A percentile compares a stretch with the other conserved stretches of the same genome.
phyloP scores from a whole-genome alignment of 2,329 filamentous ascomycete species.

The Diaporthe sp. region DNA sequence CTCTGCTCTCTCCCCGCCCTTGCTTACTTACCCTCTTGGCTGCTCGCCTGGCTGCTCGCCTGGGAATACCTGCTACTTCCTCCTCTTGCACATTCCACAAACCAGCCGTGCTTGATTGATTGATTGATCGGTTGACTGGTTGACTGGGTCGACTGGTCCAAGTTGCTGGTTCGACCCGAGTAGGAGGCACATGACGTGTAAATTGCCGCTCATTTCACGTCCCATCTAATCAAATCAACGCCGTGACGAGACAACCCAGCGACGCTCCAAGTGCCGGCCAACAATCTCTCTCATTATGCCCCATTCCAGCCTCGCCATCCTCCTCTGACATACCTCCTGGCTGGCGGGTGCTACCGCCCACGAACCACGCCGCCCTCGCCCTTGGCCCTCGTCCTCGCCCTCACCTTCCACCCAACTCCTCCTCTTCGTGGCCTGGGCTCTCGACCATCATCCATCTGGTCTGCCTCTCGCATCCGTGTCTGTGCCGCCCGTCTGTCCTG shows the following conservation, averaged over 20 bases:
- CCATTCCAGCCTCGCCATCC: conserved; percentile 25
- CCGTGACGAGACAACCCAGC: conserved; percentile 13
- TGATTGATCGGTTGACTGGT: neutral
- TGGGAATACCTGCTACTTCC: neutral
- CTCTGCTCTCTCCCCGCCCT: neutral
- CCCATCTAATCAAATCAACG: conserved; percentile 21
- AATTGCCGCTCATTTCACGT: conserved; percentile 28
- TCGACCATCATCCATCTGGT: neutral
- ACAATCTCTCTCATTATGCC: conserved; percentile 27
- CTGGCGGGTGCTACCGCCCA: conserved; percentile 33
- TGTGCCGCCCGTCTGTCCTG: neutral
- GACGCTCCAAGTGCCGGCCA: conserved; percentile 31
- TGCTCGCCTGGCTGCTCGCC: neutral
- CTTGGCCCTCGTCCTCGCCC: neutral
- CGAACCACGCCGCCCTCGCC: neutral
- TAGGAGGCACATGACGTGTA: conserved; percentile 24
- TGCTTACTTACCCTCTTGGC: neutral
- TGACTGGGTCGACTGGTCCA: neutral
- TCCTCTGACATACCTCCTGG: conserved; percentile 32
- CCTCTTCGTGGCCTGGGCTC: neutral
- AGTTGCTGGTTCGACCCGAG: conserved; percentile 8
- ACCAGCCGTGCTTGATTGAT: neutral
- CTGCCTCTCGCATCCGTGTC: neutral
- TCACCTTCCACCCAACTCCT: neutral
- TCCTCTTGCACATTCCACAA: neutral